These are phyloP conservation scores for Ogataea hybrid DNA, from an alignment of 1,139 yeast genomes.

Conservation along the genomic window DNA sequence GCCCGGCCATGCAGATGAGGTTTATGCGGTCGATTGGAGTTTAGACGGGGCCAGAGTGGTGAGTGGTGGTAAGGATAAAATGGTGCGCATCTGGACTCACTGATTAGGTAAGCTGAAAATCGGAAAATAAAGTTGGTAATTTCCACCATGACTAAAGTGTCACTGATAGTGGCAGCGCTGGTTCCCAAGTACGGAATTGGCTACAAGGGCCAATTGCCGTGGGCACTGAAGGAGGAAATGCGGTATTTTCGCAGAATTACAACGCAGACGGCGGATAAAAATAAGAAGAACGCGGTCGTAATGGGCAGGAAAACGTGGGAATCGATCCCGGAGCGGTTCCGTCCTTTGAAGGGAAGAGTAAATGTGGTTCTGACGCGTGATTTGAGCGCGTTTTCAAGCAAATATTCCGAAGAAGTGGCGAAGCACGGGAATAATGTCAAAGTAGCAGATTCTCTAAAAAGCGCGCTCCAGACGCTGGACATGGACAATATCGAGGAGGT, in stretches of 20 bases:
- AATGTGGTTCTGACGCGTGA: conserved; percentile 73
- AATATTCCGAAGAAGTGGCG: conserved; percentile 25
- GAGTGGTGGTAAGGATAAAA: conserved; percentile 96
- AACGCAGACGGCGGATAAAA: conserved; percentile 36
- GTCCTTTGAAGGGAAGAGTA: conserved; percentile 76
- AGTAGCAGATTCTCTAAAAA: conserved; percentile 46
- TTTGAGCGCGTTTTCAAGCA: conserved; percentile 21
- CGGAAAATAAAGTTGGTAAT: conserved; percentile 1
- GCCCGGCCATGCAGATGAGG: conserved; percentile 96
- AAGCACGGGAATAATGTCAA: conserved; percentile 31
- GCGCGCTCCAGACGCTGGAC: conserved; percentile 37
- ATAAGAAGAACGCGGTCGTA: conserved; percentile 67
- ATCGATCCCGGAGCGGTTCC: conserved; percentile 77
- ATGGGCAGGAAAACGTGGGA: conserved; percentile 99
- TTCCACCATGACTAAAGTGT: conserved; percentile 36
- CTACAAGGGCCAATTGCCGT: conserved; percentile 74
- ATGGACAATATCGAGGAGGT: conserved; percentile 46
- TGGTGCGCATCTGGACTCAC: conserved; percentile 90
- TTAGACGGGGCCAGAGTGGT: conserved; percentile 90
- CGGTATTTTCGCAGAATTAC: conserved; percentile 80
- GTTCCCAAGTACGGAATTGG: conserved; percentile 86
- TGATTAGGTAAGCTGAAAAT: conserved; percentile 29
- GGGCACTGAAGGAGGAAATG: conserved; percentile 86
- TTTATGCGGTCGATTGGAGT: conserved; percentile 98
- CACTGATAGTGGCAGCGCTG: conserved; percentile 81